phyloP scores from a whole-genome alignment of 352 stramenopile genomes.

The Pythium brachiatum region DNA sequence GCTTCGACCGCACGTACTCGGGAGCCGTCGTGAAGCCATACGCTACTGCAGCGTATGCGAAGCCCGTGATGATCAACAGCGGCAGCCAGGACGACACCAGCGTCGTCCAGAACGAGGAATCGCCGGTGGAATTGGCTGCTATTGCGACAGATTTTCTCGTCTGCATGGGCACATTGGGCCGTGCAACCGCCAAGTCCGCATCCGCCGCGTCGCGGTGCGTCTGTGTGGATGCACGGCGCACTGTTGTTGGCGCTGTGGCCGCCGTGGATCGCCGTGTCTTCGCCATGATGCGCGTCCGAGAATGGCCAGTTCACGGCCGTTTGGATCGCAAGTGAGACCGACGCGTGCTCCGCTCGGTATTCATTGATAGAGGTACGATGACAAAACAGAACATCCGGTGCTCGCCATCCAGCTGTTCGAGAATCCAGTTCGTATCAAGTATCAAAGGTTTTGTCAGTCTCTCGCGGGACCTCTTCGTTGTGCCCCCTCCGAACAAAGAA shows the following conservation, averaged over 20 bases:
- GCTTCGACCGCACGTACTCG: conserved; percentile 43
- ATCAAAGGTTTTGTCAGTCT: background rate
- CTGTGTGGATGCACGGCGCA: background rate
- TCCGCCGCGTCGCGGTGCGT: background rate
- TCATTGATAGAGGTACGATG: background rate
- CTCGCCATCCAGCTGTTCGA: background rate
- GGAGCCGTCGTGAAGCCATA: conserved; percentile 57
- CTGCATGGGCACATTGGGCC: conserved; percentile 8
- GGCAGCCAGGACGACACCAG: conserved; percentile 29
- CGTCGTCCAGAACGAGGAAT: conserved; percentile 5
- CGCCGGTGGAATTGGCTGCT: background rate
- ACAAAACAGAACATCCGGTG: background rate
- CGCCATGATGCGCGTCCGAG: background rate
- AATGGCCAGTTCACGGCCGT: background rate
- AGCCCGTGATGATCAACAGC: conserved; percentile 34
- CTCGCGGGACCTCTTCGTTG: background rate
- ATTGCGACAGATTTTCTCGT: background rate
- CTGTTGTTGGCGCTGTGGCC: background rate
- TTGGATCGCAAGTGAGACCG: background rate
- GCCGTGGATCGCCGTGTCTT: conserved; percentile 2
- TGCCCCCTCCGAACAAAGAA: no score
- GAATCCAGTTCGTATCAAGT: background rate
- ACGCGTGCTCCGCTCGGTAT: background rate
- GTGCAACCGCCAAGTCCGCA: conserved; percentile 6
- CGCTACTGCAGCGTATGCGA: conserved; percentile 40